Evolutionary conservation across 345 rosid genomes (phyloP), one percentile per base, ranked within the genome.

Genomic region (Lumnitzera racemosa): DNA sequence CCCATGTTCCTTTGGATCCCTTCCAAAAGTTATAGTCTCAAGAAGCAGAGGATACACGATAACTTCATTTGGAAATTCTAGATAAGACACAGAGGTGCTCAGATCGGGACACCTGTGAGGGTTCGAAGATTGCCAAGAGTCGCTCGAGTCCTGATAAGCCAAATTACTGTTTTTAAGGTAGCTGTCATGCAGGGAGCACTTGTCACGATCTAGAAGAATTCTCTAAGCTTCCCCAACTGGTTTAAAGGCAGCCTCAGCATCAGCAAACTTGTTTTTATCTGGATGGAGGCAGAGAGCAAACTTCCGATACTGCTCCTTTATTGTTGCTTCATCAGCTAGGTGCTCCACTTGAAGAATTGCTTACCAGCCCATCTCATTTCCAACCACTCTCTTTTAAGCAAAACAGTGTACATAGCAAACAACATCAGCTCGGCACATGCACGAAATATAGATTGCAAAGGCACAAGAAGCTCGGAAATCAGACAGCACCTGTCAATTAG

Each of bases 161-260:
- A 20, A 20, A 20, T 20, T 20, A 20, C 1, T 20, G 20, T 20
- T 20, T 20, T 20, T 20, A 20, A 20, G 20, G 20, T 20, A 20
- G 72, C 67, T 59, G 66, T 94, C 97, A 79, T 82, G 83, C 57
- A 72, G 2, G 52, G 76, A 75, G 72, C 97, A 72, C 66, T 72
- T 81, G 50, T 66, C 77, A 56, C 67, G 74, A 69, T 90, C 91
- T 71, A 81, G 75, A 57, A 94, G 99, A 56, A 86, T 70, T 58
- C 81, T 81, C 57, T 87, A 89, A 58, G 99, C 99, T 72, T 94
- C 95, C 36, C 88, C 91, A 65, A 90, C 76, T 61, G 75, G 70
- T 74, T 94, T 90, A 69, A 94, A 94, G 47, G 99, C 99, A 64
- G 87, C 75, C 72, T 94, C 99, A 9, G 97, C 96, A 24, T 97